These are phyloP conservation scores for Gilbertella persicaria DNA, from an alignment of 371 early-diverging fungal species.

Conservation along the genomic window DNA sequence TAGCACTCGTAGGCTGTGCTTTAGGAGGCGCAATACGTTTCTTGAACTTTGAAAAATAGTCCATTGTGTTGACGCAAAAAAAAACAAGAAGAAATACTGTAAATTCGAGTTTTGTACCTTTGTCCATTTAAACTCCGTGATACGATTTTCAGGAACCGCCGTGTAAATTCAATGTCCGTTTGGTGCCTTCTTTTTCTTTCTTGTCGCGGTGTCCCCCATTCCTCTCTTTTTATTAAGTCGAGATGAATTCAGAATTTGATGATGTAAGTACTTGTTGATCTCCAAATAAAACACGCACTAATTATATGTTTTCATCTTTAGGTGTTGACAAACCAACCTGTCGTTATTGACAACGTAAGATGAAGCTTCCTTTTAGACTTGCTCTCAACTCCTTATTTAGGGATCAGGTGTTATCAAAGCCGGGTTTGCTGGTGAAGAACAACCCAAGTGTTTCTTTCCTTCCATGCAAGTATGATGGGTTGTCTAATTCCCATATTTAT, in stretches of 20 bases:
- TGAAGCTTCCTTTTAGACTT: slow-evolving; percentile 1
- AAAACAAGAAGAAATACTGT: slow-evolving; percentile 1
- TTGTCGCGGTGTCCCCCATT: too few species aligned
- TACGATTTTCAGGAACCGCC: too few species aligned
- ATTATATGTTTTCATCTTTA: slow-evolving; percentile 16
- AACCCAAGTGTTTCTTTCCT: slow-evolving; percentile 92
- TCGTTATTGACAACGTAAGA: slow-evolving; percentile 74
- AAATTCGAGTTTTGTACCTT: too few species aligned
- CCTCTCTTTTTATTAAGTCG: slow-evolving; percentile 1
- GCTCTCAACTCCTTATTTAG: slow-evolving; percentile 44
- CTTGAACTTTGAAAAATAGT: slow-evolving; percentile 70
- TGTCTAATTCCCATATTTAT: neutral
- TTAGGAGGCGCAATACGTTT: slow-evolving; percentile 67
- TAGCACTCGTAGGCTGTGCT: slow-evolving; percentile 61
- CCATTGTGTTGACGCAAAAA: slow-evolving; percentile 36
- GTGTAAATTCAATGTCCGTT: too few species aligned
- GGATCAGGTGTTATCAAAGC: slow-evolving; percentile 97
- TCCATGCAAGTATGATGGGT: slow-evolving; percentile 64
- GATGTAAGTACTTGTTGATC: slow-evolving; percentile 49
- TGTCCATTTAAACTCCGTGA: too few species aligned
- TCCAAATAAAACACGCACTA: too few species aligned
- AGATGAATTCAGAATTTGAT: slow-evolving; percentile 55
- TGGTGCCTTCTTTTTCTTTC: neutral
- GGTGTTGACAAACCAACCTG: slow-evolving; percentile 93
- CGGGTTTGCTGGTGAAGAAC: slow-evolving; percentile 97